A percentile compares a stretch with the other conserved stretches of the same genome.
Evolutionary conservation across 768 basidiomycete species (phyloP).

Genomic region (Austroboletus eburneus): DNA sequence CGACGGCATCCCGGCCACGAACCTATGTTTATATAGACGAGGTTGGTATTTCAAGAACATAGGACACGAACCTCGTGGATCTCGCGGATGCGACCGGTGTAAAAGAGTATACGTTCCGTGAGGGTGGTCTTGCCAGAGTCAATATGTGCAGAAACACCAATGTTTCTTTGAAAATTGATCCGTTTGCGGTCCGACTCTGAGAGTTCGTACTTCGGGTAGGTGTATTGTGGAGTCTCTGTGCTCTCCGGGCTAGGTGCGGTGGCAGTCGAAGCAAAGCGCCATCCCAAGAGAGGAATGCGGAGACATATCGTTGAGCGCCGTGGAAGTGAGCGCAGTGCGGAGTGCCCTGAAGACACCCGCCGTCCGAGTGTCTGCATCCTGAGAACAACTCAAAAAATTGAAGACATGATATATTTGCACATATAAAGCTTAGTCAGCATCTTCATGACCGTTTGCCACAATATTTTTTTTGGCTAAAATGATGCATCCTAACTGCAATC

Average conservation of each 20-base stretch:
- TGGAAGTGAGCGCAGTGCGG: constrained; percentile 18
- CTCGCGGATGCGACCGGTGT: constrained; percentile 91
- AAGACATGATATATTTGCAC: neutral
- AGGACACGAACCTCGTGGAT: constrained; percentile 88
- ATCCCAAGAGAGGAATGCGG: constrained; percentile 3
- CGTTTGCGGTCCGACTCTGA: constrained; percentile 63
- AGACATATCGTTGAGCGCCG: constrained; percentile 1
- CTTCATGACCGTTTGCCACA: too few relatives aligned
- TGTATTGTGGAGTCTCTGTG: constrained; percentile 16
- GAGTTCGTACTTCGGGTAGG: constrained; percentile 42
- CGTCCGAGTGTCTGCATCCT: constrained; percentile 27
- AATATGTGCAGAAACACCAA: constrained; percentile 93
- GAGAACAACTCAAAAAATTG: constrained; percentile 8
- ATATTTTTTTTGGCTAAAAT: too few relatives aligned
- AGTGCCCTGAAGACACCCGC: constrained; percentile 26
- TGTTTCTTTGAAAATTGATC: constrained; percentile 81
- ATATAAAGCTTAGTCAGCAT: neutral
- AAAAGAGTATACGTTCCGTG: constrained; percentile 93
- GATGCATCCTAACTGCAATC: too few relatives aligned
- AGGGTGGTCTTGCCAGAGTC: constrained; percentile 98
- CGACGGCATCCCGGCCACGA: constrained; percentile 90
- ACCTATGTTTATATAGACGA: constrained; percentile 45
- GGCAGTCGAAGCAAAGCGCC: constrained; percentile 45
- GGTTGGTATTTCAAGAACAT: neutral
- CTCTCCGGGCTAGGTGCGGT: constrained; percentile 18